These are phyloP conservation scores for Teunomyces funiuensis DNA, from an alignment of 805 yeast genomes.

Conservation along the genomic window DNA sequence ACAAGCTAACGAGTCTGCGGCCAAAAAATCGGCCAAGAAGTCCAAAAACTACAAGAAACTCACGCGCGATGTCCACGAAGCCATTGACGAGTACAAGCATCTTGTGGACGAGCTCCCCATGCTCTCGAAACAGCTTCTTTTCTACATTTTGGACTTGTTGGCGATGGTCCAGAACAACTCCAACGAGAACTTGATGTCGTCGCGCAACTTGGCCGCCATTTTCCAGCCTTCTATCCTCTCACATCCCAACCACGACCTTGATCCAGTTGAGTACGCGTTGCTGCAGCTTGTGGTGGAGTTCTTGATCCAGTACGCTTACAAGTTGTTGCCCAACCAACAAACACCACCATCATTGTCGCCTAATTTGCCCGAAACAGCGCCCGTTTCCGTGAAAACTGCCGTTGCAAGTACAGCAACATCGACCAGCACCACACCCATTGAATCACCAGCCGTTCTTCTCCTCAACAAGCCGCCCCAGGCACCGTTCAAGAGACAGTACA, in stretches of 20 bases:
- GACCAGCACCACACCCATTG: slow-evolving; percentile 17
- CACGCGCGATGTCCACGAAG: slow-evolving; percentile 62
- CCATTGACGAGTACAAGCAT: slow-evolving; percentile 67
- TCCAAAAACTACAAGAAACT: slow-evolving; percentile 55
- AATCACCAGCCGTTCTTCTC: slow-evolving; percentile 4
- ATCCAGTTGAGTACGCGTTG: slow-evolving; percentile 86
- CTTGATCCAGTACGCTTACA: slow-evolving; percentile 80
- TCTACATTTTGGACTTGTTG: slow-evolving; percentile 82
- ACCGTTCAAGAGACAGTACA: slow-evolving; percentile 26
- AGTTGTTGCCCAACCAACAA: slow-evolving; percentile 58
- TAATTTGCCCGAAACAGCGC: neutral
- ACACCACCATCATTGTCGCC: neutral
- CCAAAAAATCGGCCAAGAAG: slow-evolving; percentile 30
- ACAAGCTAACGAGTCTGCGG: slow-evolving; percentile 13
- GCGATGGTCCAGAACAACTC: slow-evolving; percentile 82
- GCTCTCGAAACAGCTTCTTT: slow-evolving; percentile 76
- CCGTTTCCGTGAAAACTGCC: slow-evolving; percentile 3
- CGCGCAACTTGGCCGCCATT: slow-evolving; percentile 89
- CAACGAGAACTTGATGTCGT: slow-evolving; percentile 82
- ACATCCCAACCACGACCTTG: slow-evolving; percentile 90
- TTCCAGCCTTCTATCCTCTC: slow-evolving; percentile 96
- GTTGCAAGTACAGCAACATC: slow-evolving; percentile 13
- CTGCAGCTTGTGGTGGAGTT: slow-evolving; percentile 87
- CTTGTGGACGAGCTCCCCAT: slow-evolving; percentile 71
- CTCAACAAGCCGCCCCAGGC: slow-evolving; percentile 14